phyloP scores from a whole-genome alignment of 192 early-diverging fungal species.

The Gamsiella multidivaricata region DNA sequence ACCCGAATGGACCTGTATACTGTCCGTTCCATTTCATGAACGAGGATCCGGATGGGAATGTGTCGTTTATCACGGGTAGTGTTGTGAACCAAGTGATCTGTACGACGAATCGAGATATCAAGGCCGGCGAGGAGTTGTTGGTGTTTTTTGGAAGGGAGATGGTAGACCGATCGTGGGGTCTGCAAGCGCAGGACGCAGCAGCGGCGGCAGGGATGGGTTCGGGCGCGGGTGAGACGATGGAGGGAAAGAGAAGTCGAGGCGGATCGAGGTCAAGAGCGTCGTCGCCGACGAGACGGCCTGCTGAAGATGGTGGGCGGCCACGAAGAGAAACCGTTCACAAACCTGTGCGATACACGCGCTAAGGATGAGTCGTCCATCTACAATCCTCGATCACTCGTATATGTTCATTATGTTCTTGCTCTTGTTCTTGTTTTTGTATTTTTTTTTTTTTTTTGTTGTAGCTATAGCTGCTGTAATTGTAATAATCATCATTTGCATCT shows the following conservation, averaged over 20 bases:
- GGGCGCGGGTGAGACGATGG: background rate
- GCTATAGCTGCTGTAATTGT: background rate
- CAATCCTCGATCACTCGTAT: too few relatives aligned
- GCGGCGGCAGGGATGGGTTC: background rate
- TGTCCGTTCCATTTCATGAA: conserved; percentile 98
- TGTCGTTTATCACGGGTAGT: conserved; percentile 82
- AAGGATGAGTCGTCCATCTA: background rate
- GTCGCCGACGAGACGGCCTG: conserved; percentile 4
- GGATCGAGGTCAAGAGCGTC: conserved; percentile 22
- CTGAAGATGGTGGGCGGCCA: conserved; percentile 31
- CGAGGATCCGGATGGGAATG: conserved; percentile 65
- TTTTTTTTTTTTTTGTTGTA: background rate
- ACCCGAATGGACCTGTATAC: conserved; percentile 67
- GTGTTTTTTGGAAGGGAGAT: conserved; percentile 89
- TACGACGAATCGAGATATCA: conserved; percentile 75
- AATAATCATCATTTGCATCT: background rate
- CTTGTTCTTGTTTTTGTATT: background rate
- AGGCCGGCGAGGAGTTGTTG: conserved; percentile 84
- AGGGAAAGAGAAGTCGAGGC: background rate
- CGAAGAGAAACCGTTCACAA: conserved; percentile 41
- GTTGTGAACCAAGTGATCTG: conserved; percentile 91
- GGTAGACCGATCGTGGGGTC: conserved; percentile 79
- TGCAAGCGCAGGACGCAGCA: background rate
- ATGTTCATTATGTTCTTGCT: conserved; percentile 6
- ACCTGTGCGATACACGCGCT: conserved; percentile 38